Evolutionary conservation across 1,139 yeast genomes (phyloP), one percentile per base, ranked within the genome.

Genomic region (Pichia sp.): DNA sequence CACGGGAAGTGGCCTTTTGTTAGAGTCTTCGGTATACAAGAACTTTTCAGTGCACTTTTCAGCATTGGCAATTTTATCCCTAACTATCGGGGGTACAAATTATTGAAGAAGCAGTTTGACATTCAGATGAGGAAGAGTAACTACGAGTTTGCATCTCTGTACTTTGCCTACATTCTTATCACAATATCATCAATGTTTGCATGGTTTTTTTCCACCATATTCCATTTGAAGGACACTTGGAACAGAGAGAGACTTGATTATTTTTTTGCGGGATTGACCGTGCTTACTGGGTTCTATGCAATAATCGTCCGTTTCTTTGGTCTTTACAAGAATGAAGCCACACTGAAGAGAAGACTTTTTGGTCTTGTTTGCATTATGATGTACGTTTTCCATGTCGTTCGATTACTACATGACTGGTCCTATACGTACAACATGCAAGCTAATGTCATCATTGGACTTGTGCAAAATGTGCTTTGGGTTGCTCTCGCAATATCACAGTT

Each of bases 1-100:
- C 97, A 91, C 57, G 98, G 98, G 0, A 91, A 91, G 60, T 91
- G 98, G 98, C 97, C 97, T 3, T 91, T 91, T 52, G 48, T 64
- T 29, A 67, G 98, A 38, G 53, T 82, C 1, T 60, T 67, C 15
- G 94, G 94, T 0, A 65, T 83, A 22, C 98, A 91, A 56, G 98
- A 91, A 55, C 63, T 87, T 1, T 81, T 79, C 13, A 80, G 94
- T n/a, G 76, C 82, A 3, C 22, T 86, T 1, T 91, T 91, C 58
- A 83, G 95, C 11, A 46, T 88, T 9, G 78, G 85, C 8, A 91
- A 91, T 55, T 74, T 85, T 39, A 48, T 75, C 14, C 94, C 94
- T 3, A 94, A 88, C 55, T 73, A 67, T 42, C 39, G 62, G 31
- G 95, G 94, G 3, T 69, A 68, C 37, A 41, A 46, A 20, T 62